Percentiles rank a stretch among this genome's conserved stretches.
These are phyloP conservation scores for Aureobasidium sp. DNA, from an alignment of 2,329 filamentous ascomycete species.

Conservation along the genomic window DNA sequence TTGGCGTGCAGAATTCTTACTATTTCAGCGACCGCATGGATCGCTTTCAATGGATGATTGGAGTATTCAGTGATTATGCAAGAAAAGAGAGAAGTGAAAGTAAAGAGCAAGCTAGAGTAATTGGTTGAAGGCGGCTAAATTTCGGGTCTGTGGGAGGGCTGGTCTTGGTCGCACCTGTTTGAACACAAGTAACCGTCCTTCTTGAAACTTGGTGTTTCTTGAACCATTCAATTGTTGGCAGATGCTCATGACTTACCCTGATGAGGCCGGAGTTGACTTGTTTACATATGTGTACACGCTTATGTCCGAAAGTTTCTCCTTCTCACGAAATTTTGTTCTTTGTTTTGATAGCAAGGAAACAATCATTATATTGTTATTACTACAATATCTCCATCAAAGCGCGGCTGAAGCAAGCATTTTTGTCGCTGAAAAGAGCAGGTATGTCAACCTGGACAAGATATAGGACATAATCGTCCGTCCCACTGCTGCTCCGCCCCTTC, in stretches of 20 bases:
- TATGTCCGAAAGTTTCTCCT: neutral
- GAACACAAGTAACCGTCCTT: neutral
- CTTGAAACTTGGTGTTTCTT: neutral
- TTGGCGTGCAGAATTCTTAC: no score
- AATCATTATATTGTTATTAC: neutral
- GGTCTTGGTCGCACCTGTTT: neutral
- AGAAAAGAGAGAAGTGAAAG: neutral
- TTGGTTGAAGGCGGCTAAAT: neutral
- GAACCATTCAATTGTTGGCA: neutral
- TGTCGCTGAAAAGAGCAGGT: neutral
- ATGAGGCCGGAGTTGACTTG: neutral
- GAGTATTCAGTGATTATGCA: neutral
- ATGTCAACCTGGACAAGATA: neutral
- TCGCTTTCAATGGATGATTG: neutral
- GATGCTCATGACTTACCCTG: neutral
- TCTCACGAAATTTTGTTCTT: neutral
- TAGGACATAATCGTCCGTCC: neutral
- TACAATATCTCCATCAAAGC: neutral
- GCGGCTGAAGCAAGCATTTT: neutral
- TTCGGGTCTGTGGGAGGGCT: neutral
- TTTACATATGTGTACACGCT: neutral
- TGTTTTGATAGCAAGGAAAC: neutral
- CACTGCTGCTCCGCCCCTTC: neutral
- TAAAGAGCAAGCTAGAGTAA: neutral
- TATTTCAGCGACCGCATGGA: no score